Evolutionary conservation across 805 yeast genomes (phyloP).

Genomic region (Geotrichum ghanense): DNA sequence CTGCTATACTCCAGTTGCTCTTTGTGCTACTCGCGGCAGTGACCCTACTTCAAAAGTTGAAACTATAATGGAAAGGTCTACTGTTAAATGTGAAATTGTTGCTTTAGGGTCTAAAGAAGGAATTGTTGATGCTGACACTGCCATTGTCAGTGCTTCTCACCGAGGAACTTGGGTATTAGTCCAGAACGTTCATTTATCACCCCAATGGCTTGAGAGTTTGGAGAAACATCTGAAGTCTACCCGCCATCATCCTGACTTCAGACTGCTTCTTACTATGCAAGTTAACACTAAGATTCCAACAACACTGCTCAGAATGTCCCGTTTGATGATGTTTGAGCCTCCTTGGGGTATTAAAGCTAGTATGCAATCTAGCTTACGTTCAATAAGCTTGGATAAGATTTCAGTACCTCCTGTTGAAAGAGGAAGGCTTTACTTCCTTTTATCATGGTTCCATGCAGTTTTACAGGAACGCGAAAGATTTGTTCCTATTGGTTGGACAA

Average conservation of each 20-base stretch:
- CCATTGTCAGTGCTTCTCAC: constrained; percentile 35
- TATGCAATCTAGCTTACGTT: constrained; percentile 30
- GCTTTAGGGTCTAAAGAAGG: constrained; percentile 74
- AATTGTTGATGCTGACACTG: constrained; percentile 40
- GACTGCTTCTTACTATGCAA: constrained; percentile 56
- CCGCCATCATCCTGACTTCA: constrained; percentile 29
- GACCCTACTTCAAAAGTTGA: constrained; percentile 55
- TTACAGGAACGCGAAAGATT: constrained; percentile 48
- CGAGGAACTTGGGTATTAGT: constrained; percentile 60
- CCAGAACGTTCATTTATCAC: constrained; percentile 72
- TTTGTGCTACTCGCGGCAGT: constrained; percentile 48
- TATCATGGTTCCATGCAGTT: constrained; percentile 63
- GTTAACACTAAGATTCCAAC: constrained; percentile 39
- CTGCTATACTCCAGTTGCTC: constrained; percentile 31
- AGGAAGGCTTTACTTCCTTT: constrained; percentile 37
- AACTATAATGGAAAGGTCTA: constrained; percentile 28
- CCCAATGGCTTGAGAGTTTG: constrained; percentile 46
- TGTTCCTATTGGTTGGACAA: constrained; percentile 51
- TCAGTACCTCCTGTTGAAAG: constrained; percentile 32
- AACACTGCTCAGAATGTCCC: constrained; percentile 42
- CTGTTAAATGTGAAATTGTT: constrained; percentile 24
- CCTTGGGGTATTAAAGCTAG: constrained; percentile 46
- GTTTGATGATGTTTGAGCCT: constrained; percentile 50
- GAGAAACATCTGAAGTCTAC: constrained; percentile 34
- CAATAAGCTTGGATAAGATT: constrained; percentile 12